Evolutionary conservation across 1,139 yeast genomes (phyloP).

Genomic region (Kluyveromyces marxianus): DNA sequence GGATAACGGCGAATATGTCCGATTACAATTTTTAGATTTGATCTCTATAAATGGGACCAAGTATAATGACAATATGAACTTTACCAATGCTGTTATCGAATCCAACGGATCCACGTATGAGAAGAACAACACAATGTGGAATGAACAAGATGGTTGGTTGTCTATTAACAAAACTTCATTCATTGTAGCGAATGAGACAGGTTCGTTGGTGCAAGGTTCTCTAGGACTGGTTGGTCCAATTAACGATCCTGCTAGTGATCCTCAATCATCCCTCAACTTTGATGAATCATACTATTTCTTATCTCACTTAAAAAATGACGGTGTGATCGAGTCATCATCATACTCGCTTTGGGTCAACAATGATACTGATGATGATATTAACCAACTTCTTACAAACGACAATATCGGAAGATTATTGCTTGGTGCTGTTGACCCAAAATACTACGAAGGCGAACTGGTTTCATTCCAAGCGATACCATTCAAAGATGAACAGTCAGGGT

Average conservation of each 20-base stretch:
- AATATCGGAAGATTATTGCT: conserved; percentile 41
- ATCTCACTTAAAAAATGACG: conserved; percentile 30
- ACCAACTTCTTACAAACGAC: conserved; percentile 5
- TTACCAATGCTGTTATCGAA: conserved; percentile 7
- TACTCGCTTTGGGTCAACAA: conserved; percentile 49
- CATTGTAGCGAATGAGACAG: conserved; percentile 34
- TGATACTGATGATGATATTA: conserved; percentile 8
- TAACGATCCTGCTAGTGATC: conserved; percentile 8
- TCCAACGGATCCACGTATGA: not conserved
- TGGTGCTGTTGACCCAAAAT: conserved; percentile 49
- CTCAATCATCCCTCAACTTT: conserved; percentile 18
- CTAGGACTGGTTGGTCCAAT: conserved; percentile 47
- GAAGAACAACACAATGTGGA: conserved; percentile 3
- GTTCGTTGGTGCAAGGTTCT: conserved; percentile 41
- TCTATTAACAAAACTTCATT: conserved; percentile 26
- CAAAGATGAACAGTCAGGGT: conserved; percentile 27
- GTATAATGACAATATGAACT: conserved; percentile 17
- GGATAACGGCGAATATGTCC: conserved; percentile 7
- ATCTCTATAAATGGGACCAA: conserved; percentile 19
- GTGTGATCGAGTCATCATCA: conserved; percentile 39
- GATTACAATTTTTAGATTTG: conserved; percentile 19
- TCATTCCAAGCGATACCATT: conserved; percentile 44
- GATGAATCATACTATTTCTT: conserved; percentile 38
- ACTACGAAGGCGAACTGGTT: conserved; percentile 40
- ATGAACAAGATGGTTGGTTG: conserved; percentile 8